Percentiles rank a stretch among this genome's conserved stretches.
Evolutionary conservation across 441 rosid species (phyloP).

Genomic region (Rhodomyrtus psidioides): DNA sequence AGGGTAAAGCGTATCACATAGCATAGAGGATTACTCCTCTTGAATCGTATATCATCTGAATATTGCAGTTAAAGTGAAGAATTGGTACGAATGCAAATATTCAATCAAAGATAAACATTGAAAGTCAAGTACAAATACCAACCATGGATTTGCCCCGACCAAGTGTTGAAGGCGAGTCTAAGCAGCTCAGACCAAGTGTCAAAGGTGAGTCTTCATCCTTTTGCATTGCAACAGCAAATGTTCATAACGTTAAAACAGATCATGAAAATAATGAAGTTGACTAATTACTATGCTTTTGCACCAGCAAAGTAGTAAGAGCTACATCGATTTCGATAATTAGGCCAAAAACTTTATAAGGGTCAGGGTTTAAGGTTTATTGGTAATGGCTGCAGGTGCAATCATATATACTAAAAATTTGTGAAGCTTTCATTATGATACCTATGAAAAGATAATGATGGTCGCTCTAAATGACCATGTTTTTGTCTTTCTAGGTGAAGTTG

Average conservation of each 20-base stretch:
- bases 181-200: not conserved
- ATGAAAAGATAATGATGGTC: not conserved
- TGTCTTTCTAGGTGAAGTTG: not conserved
- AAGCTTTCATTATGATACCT: not conserved
- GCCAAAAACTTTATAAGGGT: not conserved
- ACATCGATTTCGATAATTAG: not conserved
- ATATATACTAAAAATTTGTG: not conserved
- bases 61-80: too few species aligned
- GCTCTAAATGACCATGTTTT: not conserved
- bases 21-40: too few species aligned
- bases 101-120: too few species aligned
- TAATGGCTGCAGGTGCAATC: not conserved
- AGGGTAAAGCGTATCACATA: too few species aligned
- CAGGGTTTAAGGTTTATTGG: not conserved
- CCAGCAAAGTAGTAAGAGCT: not conserved
- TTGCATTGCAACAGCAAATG: not conserved
- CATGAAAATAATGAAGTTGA: not conserved
- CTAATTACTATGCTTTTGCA: not conserved
- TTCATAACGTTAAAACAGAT: too few species aligned
- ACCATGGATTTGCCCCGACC: too few species aligned
- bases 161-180: too few species aligned
- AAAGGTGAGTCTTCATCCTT: not conserved
- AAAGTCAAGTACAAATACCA: too few species aligned
- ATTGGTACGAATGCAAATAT: too few species aligned
- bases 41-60: too few species aligned